These are phyloP conservation scores for Trichothecium sympodiale DNA, from an alignment of 2,329 filamentous ascomycete species.

Conservation along the genomic window DNA sequence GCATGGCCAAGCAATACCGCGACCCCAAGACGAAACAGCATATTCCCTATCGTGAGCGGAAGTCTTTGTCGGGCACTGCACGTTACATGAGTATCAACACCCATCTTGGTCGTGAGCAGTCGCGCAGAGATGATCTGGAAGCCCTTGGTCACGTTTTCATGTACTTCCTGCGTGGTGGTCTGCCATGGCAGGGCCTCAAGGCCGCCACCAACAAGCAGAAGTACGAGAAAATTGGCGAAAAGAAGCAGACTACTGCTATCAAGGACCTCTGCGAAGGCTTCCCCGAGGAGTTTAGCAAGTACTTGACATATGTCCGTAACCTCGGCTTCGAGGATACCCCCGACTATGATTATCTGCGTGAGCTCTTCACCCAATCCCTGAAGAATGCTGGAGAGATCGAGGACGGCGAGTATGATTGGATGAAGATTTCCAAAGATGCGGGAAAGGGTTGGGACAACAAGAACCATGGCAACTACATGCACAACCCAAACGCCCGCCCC, in stretches of 20 bases:
- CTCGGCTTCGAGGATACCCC: conserved; percentile 97
- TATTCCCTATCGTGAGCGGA: conserved; percentile 93
- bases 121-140: conserved; percentile 88
- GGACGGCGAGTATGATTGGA: conserved; percentile 99
- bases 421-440: conserved; percentile 77
- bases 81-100: conserved; percentile 99
- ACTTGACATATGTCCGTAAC: conserved; percentile 93
- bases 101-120: conserved; percentile 91
- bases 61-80: conserved; percentile 91
- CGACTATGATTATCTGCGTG: conserved; percentile 94
- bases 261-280: conserved; percentile 96
- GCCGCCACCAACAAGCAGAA: conserved; percentile 84
- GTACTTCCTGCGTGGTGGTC: conserved; percentile 61
- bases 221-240: conserved; percentile 99
- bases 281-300: conserved; percentile 96
- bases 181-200: conserved; percentile 65
- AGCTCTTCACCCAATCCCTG: conserved; percentile 90
- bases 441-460: conserved; percentile 85
- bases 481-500: conserved; percentile 66
- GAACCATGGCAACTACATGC: conserved; percentile 55
- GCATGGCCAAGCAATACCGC: conserved; percentile 98
- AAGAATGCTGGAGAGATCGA: conserved; percentile 92
- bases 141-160: conserved; percentile 68
- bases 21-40: conserved; percentile 99
- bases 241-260: conserved; percentile 96